Evolutionary conservation across 1,284 basidiomycete species (phyloP).

Genomic region (Termitomyces sp.): DNA sequence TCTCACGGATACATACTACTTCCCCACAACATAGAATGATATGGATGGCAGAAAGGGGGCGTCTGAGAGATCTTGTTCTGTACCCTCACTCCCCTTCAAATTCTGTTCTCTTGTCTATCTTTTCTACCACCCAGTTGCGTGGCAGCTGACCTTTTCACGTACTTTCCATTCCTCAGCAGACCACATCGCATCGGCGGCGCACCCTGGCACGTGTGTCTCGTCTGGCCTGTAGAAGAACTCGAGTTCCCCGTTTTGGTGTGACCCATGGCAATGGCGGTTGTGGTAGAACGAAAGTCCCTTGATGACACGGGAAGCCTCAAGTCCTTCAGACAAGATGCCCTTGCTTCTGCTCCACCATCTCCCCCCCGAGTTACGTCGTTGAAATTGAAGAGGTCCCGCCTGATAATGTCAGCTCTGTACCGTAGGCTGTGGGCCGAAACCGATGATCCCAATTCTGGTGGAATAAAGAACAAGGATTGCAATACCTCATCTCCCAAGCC

Average conservation of each 20-base stretch:
- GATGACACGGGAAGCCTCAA: conserved; percentile 19
- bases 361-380: conserved; percentile 9
- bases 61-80: neutral
- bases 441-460: neutral
- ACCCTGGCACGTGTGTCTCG: neutral
- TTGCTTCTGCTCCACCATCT: conserved; percentile 15
- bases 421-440: conserved; percentile 8
- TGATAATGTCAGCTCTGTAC: conserved; percentile 11
- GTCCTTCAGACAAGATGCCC: conserved; percentile 16
- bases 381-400: conserved; percentile 8
- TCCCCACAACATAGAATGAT: neutral
- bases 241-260: neutral
- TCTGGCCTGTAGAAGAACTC: neutral
- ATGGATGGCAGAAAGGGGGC: neutral
- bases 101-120: neutral
- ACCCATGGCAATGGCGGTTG: neutral
- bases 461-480: conserved; percentile 8
- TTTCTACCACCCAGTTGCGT: neutral
- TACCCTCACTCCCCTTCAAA: neutral
- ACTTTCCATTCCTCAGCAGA: neutral
- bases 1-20: neutral
- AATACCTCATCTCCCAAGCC: conserved; percentile 3
- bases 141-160: neutral
- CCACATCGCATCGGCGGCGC: neutral
- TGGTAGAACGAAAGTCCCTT: conserved; percentile 14